Evolutionary conservation across 1,284 basidiomycete species (phyloP).

Genomic region (Ceratorhiza oryzae-sativae): DNA sequence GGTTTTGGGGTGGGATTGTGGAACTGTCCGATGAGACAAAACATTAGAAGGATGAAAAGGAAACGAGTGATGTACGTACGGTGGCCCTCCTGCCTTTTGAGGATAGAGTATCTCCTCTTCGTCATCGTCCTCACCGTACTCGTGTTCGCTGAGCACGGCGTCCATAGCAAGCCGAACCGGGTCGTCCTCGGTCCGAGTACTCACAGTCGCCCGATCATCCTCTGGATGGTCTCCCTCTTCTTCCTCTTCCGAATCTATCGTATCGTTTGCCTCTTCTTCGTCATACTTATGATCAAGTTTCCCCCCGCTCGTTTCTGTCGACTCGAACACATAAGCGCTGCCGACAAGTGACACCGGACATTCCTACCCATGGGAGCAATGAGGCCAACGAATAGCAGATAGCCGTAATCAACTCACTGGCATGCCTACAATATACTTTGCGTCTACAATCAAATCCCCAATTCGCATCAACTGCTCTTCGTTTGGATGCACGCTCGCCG

Average conservation of each 20-base stretch:
- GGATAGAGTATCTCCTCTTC: conserved; percentile 67
- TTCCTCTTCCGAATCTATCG: conserved; percentile 18
- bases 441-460: conserved; percentile 82
- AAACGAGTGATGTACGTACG: background rate
- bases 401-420: conserved; percentile 56
- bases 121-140: conserved; percentile 55
- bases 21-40: conserved; percentile 10
- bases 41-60: background rate
- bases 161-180: conserved; percentile 80
- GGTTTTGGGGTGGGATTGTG: conserved; percentile 33
- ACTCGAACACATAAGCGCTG: conserved; percentile 31
- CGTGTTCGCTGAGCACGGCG: conserved; percentile 59
- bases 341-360: conserved; percentile 55
- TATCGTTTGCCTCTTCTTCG: conserved; percentile 4
- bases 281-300: conserved; percentile 31
- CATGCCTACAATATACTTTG: conserved; percentile 64
- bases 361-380: conserved; percentile 46
- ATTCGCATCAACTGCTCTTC: conserved; percentile 96
- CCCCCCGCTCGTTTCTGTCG: background rate
- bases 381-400: background rate
- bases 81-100: conserved; percentile 56
- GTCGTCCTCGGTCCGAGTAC: conserved; percentile 79
- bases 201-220: conserved; percentile 73
- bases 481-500: conserved; percentile 77
- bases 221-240: conserved; percentile 53